These are phyloP conservation scores for Citrus cavaleriei DNA, from an alignment of 345 rosid genomes.

Conservation along the genomic window DNA sequence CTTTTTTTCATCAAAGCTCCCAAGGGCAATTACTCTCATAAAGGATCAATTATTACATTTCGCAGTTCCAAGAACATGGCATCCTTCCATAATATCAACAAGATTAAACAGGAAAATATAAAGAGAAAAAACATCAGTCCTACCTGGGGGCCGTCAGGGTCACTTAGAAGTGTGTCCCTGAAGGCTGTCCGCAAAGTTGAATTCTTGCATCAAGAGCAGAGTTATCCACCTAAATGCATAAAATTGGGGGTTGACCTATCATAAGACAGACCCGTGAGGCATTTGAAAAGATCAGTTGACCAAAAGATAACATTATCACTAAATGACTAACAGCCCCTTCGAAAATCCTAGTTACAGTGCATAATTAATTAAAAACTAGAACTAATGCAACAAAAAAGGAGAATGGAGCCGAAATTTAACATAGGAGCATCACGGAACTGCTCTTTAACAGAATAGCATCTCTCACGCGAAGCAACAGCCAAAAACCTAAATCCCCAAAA, in stretches of 20 bases:
- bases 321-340: background rate
- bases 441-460: background rate
- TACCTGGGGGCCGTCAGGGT: conserved; percentile 96
- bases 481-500: no score
- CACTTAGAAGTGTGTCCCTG: conserved; percentile 97
- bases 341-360: background rate
- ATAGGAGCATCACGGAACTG: background rate
- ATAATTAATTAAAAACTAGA: background rate
- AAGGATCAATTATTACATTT: background rate
- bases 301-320: background rate
- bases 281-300: background rate
- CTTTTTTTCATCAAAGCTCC: background rate
- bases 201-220: conserved; percentile 92
- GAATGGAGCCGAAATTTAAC: background rate
- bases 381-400: background rate
- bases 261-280: conserved; percentile 4
- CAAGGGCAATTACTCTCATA: background rate
- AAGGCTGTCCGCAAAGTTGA: conserved; percentile 83
- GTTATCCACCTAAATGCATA: conserved; percentile 99
- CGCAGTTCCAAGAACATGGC: background rate
- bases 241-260: conserved; percentile 94
- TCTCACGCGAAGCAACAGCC: no score
- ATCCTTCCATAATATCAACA: background rate
- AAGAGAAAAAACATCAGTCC: conserved; percentile 7
- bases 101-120: background rate